Evolutionary conservation across 345 rosid genomes (phyloP).

Genomic region (Eucalyptus decipiens): DNA sequence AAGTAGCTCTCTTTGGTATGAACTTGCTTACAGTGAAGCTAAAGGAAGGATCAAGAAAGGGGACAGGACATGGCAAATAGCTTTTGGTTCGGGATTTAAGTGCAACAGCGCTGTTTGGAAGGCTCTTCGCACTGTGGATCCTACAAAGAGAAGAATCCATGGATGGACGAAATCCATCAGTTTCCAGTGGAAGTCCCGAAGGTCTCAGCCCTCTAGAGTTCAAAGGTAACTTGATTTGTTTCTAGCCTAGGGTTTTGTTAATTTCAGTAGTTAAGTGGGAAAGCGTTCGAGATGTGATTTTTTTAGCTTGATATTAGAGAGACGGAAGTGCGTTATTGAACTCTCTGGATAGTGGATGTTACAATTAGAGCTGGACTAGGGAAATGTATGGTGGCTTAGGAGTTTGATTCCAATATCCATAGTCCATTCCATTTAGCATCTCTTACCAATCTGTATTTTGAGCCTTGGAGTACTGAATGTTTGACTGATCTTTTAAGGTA

Average conservation of each 20-base stretch:
- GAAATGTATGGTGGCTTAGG: neutral
- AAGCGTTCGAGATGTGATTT: neutral
- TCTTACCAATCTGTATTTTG: neutral
- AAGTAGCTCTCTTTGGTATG: slow-evolving; percentile 58
- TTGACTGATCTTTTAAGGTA: neutral
- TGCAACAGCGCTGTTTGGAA: slow-evolving; percentile 63
- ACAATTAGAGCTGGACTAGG: neutral
- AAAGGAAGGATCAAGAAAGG: slow-evolving; percentile 41
- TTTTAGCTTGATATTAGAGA: neutral
- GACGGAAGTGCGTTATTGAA: neutral
- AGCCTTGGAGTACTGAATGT: neutral
- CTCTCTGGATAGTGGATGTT: neutral
- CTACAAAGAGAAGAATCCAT: slow-evolving; percentile 39
- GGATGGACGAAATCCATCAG: slow-evolving; percentile 40
- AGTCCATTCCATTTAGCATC: neutral
- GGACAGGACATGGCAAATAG: slow-evolving; percentile 58
- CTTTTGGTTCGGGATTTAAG: slow-evolving; percentile 59
- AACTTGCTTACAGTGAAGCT: slow-evolving; percentile 45
- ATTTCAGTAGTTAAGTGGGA: neutral
- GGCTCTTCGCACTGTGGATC: slow-evolving; percentile 19
- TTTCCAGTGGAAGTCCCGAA: slow-evolving; percentile 38
- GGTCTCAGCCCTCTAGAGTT: slow-evolving; percentile 12
- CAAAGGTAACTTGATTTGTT: neutral
- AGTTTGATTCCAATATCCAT: neutral
- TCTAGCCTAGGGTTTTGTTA: neutral